Base-by-base conservation (phyloP, 495 filamentous ascomycete genomes). In the Aspergillus diversus region DNA sequence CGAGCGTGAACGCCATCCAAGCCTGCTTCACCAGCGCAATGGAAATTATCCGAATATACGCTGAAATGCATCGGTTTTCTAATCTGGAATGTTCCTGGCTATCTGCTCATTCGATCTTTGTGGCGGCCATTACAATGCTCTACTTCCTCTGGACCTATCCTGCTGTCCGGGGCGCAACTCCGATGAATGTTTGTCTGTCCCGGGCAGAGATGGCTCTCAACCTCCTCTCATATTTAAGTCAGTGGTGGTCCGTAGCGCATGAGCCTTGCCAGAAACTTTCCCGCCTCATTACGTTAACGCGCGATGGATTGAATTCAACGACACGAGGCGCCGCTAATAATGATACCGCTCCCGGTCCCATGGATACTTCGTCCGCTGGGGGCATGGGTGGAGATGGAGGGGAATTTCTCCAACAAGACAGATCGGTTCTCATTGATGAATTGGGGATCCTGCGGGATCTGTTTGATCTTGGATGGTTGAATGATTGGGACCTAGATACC, bases 401-500 rank as follows among this genome's bases (percentile, higher is more conserved):
- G 8, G 37, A 39, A 13, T 39, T 39, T 13, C 37, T 3, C 3
- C 8, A 13, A 13, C 37, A 39, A 3, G 37, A 39, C 49, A 31
- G 49, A 32, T 52, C 49, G 1, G 3, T 48, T 27, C 56, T 59
- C 7, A 59, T 59, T 16, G 56, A 59, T 32, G 56, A 59, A 16
- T 16, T 59, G 16, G 56, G 56, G 17, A 49, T 59, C 6, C 21
- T 59, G 31, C 56, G 56, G 0, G 56, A 59, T 49, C 32, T 59
- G 0, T 59, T 59, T 17, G 56, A 49, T 34, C 56, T 59, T 6
- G 56, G 56, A 9, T 59, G 56, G 56, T 16, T 59, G n/a, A 59
- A 49, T 27, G 56, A 59, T 52, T 52, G 5, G n/a, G 17, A 12
- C 9, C 17, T 32, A 17, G 49, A 52, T 21, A 52, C 21, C 31